Conservation (phyloP, 768 basidiomycete species). For the Termitomyces heimii region DNA sequence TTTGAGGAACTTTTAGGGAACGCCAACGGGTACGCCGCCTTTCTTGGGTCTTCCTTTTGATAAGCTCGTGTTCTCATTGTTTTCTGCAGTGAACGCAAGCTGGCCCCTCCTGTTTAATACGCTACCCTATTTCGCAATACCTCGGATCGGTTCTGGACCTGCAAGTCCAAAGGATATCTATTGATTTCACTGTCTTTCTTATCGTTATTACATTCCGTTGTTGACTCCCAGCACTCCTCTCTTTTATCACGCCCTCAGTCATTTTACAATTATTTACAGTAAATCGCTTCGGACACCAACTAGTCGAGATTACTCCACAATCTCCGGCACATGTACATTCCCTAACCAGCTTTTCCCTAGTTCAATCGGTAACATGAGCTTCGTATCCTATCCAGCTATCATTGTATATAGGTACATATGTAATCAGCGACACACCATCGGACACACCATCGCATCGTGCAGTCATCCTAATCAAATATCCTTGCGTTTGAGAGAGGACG, state of each 20-base stretch:
- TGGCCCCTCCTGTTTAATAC: slow-evolving; percentile 7
- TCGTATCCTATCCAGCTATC: neutral
- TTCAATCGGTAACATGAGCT: neutral
- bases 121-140: neutral
- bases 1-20: slow-evolving; percentile 47
- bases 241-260: neutral
- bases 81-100: slow-evolving; percentile 14
- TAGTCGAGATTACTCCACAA: neutral
- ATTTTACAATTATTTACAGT: neutral
- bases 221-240: neutral
- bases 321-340: neutral
- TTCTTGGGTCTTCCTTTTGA: neutral
- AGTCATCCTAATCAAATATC: neutral
- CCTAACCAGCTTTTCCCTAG: neutral
- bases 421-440: neutral
- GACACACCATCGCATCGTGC: neutral
- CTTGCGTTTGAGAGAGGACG: neutral
- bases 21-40: slow-evolving; percentile 25
- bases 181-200: neutral
- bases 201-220: neutral
- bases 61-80: neutral
- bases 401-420: slow-evolving; percentile 1
- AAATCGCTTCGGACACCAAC: neutral
- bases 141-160: neutral
- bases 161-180: neutral